phyloP scores from a whole-genome alignment of 2,329 filamentous ascomycete genomes.

The Knoxdaviesia proteae region DNA sequence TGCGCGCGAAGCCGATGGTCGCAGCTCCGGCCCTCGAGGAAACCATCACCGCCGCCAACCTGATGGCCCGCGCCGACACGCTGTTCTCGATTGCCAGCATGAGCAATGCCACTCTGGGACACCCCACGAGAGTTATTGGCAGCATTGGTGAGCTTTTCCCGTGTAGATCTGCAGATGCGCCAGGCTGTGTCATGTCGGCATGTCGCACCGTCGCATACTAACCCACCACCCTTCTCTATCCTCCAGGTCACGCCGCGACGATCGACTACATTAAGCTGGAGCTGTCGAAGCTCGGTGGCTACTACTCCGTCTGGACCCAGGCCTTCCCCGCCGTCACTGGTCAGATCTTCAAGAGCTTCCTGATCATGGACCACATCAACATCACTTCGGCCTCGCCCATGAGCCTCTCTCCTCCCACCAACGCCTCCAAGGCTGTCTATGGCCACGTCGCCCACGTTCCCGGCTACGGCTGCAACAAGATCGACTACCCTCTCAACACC shows the following conservation, averaged over 20 bases:
- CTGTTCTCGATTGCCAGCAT: slow-evolving; percentile 42
- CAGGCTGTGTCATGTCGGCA: background rate
- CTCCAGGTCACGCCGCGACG: slow-evolving; percentile 38
- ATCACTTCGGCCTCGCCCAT: slow-evolving; percentile 32
- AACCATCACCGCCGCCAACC: slow-evolving; percentile 31
- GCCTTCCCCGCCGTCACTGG: slow-evolving; percentile 41
- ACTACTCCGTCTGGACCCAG: slow-evolving; percentile 43
- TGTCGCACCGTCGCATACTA: background rate
- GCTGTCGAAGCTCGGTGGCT: slow-evolving; percentile 31
- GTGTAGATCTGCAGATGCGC: slow-evolving; percentile 1
- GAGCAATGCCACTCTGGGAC: slow-evolving; percentile 37
- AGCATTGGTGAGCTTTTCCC: slow-evolving; percentile 27
- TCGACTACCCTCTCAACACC: slow-evolving; percentile 40
- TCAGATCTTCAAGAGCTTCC: slow-evolving; percentile 34
- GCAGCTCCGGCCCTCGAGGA: slow-evolving; percentile 33
- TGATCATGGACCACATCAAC: slow-evolving; percentile 31
- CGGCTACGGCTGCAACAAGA: slow-evolving; percentile 40
- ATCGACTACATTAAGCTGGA: slow-evolving; percentile 39
- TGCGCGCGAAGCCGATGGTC: slow-evolving; percentile 19
- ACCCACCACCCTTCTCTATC: background rate
- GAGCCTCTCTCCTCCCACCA: slow-evolving; percentile 46
- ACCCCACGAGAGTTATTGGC: slow-evolving; percentile 52
- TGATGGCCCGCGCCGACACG: slow-evolving; percentile 36
- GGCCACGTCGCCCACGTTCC: slow-evolving; percentile 37
- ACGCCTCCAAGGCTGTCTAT: slow-evolving; percentile 34